Evolutionary conservation across 306 rosid genomes (phyloP).

Genomic region (Vigna trinervia): DNA sequence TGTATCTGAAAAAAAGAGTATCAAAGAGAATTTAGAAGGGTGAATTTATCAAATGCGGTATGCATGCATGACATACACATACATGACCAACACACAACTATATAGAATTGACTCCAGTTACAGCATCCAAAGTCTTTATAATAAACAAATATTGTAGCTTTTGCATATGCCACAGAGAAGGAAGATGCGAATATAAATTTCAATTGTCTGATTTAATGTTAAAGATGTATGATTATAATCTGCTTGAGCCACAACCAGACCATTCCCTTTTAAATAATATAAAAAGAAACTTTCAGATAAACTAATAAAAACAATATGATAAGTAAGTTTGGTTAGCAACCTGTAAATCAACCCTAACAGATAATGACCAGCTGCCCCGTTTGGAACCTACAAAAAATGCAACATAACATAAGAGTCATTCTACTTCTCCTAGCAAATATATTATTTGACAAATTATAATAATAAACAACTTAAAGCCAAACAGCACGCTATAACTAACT

Average conservation of each 20-base stretch:
- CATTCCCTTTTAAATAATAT: slow-evolving; percentile 32
- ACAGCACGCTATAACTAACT: slow-evolving; percentile 21
- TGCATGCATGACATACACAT: neutral
- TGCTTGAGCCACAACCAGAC: slow-evolving; percentile 20
- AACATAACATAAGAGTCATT: slow-evolving; percentile 40
- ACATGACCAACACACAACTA: neutral
- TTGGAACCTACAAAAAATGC: slow-evolving; percentile 78
- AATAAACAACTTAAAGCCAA: slow-evolving; percentile 6
- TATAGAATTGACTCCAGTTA: slow-evolving; percentile 27
- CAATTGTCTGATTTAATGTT: slow-evolving; percentile 20
- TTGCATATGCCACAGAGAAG: slow-evolving; percentile 1
- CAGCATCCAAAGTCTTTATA: neutral
- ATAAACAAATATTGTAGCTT: slow-evolving; percentile 6
- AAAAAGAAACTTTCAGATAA: slow-evolving; percentile 20
- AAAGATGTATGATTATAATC: slow-evolving; percentile 4
- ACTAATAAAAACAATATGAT: slow-evolving; percentile 23
- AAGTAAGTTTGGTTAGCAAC: slow-evolving; percentile 54
- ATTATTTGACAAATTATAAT: slow-evolving; percentile 12
- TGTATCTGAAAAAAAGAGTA: slow-evolving; percentile 50
- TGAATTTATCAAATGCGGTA: slow-evolving; percentile 5
- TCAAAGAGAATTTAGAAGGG: slow-evolving; percentile 1
- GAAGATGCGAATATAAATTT: neutral
- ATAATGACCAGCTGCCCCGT: slow-evolving; percentile 98
- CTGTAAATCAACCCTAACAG: slow-evolving; percentile 95
- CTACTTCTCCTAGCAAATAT: slow-evolving; percentile 32